Base-by-base conservation (phyloP, 345 rosid genomes). In the Euclidium syriacum region DNA sequence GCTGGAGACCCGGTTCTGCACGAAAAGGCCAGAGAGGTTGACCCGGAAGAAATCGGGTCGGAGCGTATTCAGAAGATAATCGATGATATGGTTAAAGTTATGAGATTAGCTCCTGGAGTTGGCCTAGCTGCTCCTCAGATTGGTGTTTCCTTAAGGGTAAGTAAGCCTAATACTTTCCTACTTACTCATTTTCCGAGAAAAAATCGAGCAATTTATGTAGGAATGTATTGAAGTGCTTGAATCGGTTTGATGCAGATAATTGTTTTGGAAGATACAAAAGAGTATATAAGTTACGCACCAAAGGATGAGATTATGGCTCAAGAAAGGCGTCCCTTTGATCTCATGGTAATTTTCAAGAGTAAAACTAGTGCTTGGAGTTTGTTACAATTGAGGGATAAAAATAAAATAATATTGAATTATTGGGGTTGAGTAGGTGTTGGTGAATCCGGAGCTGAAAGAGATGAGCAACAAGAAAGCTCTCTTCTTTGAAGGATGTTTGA, bases 101-200 rank as follows among this genome's bases (percentile, higher is more conserved):
- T 89, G 96, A 75, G 95, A 66, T 68, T 59, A 43, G 95, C 91
- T 61, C 98, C 95, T 46, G 96, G 98, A 12, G 95, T 87, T 67
- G 96, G 98, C 1, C 88, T 92, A 8, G 96, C 98, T 54, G 95
- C 98, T 62, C 96, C 98, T 53, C 96, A 89, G 62, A 87, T 92
- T 72, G 96, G 98, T 41, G 22, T 89, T 62, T 94, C 98, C 14
- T 76, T 85, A 58, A 75, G 73, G 73, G 95, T 87, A 38, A 55
- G 62, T 15, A 40, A 46, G 14, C n/a, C 50, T 15, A 9, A 10
- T 7, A 0, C 2, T 17, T 24, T 5, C n/a, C 4, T 29, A 7
- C 1, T 33, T 15, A 24, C 6, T 1, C 1, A 19, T 3, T 34
- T 2, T 16, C 2, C n/a, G n/a, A n/a, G n/a, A n/a, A n/a, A 16